Evolutionary conservation across 768 basidiomycete species (phyloP).

Genomic region (Gyrodon lividus): DNA sequence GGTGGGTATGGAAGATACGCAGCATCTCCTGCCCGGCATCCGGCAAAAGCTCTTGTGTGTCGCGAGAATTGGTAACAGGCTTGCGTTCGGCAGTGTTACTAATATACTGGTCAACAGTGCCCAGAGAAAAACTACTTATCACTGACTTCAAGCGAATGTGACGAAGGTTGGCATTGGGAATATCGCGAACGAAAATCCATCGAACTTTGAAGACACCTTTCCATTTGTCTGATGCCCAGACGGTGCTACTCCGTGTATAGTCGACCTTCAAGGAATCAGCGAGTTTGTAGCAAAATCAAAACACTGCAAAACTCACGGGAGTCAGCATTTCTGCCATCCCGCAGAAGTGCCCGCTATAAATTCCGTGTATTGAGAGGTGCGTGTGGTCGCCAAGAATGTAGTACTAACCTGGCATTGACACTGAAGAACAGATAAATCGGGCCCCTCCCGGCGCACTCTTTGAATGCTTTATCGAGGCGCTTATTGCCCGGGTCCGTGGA

Average conservation of each 20-base stretch:
- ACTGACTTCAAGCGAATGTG: constrained; percentile 83
- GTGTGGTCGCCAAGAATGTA: neutral
- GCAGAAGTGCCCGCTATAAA: constrained; percentile 86
- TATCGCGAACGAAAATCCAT: constrained; percentile 97
- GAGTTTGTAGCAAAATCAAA: neutral
- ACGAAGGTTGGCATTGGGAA: constrained; percentile 83
- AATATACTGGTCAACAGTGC: constrained; percentile 14
- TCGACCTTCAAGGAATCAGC: constrained; percentile 57
- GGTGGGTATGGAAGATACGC: constrained; percentile 91
- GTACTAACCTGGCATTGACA: constrained; percentile 80
- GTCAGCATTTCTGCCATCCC: constrained; percentile 99
- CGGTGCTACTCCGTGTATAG: constrained; percentile 90
- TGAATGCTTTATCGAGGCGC: constrained; percentile 95
- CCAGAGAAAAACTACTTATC: constrained; percentile 3
- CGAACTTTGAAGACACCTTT: constrained; percentile 98
- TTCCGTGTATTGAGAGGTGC: constrained; percentile 3
- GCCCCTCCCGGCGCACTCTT: constrained; percentile 86
- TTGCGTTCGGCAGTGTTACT: constrained; percentile 98
- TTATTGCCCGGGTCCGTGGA: constrained; percentile 98
- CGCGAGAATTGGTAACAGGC: constrained; percentile 96
- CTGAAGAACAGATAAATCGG: constrained; percentile 99
- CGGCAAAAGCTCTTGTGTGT: constrained; percentile 94
- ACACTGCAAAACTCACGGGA: constrained; percentile 50
- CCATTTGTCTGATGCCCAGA: constrained; percentile 99
- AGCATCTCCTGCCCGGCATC: constrained; percentile 98